Conservation (phyloP, 106 monocot genomes). For the Gastrodia elata region DNA sequence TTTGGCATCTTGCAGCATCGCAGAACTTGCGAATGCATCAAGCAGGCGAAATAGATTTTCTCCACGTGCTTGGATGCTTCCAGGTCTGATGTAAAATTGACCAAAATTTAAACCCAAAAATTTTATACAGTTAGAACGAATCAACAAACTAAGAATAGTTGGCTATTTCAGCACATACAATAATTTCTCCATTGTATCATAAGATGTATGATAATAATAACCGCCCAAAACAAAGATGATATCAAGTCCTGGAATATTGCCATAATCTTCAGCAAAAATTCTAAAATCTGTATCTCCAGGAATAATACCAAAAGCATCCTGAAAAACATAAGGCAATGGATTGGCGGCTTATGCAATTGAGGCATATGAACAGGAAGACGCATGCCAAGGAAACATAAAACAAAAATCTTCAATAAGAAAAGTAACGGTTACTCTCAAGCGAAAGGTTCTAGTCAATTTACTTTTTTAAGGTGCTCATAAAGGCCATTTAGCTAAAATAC, state of each 20-base stretch:
- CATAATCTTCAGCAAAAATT: conserved; percentile 90
- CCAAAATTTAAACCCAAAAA: not conserved
- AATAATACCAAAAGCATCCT: conserved; percentile 94
- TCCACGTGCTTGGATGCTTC: conserved; percentile 98
- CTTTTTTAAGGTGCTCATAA: too few species aligned
- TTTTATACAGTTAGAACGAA: not conserved
- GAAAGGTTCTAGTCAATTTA: too few species aligned
- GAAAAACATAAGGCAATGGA: conserved; percentile 4
- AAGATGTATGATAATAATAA: conserved; percentile 94
- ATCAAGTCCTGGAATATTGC: conserved; percentile 91
- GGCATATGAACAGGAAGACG: not conserved
- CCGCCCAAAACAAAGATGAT: conserved; percentile 97
- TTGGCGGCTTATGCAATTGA: not conserved
- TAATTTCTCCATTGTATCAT: conserved; percentile 88
- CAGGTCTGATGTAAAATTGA: conserved; percentile 49
- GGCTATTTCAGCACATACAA: conserved; percentile 48
- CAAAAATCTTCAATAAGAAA: not conserved
- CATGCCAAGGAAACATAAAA: not conserved
- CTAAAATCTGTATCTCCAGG: conserved; percentile 99
- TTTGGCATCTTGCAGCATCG: conserved; percentile 37
- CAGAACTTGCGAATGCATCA: conserved; percentile 67
- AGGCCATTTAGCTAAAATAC: too few species aligned
- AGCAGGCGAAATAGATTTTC: conserved; percentile 70
- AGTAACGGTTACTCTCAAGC: too few species aligned
- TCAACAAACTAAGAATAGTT: conserved; percentile 12